Evolutionary conservation across 1,284 basidiomycete species (phyloP).

Genomic region (Ceratobasidium sp.): DNA sequence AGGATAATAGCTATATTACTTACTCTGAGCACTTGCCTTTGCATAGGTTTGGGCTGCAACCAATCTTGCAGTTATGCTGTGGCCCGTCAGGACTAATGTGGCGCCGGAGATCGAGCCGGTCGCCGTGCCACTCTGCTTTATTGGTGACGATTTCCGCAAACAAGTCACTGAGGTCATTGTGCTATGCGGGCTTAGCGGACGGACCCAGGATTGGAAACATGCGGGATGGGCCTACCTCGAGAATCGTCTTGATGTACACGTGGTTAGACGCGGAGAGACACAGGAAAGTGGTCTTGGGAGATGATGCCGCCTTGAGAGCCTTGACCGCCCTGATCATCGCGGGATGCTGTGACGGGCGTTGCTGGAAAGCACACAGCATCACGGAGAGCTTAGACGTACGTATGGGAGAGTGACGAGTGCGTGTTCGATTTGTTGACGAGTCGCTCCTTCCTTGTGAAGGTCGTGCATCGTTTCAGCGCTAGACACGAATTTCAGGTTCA

Average conservation of each 20-base stretch:
- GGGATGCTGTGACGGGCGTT: constrained; percentile 76
- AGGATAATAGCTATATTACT: neutral
- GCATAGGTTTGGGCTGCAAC: constrained; percentile 98
- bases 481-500: constrained; percentile 23
- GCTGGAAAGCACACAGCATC: constrained; percentile 4
- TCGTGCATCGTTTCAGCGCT: constrained; percentile 82
- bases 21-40: constrained; percentile 69
- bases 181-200: constrained; percentile 58
- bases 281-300: constrained; percentile 81
- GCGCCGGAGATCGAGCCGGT: constrained; percentile 81
- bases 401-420: constrained; percentile 87
- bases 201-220: constrained; percentile 15
- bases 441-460: constrained; percentile 73
- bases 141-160: constrained; percentile 94
- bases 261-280: constrained; percentile 95
- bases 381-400: constrained; percentile 63
- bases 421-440: constrained; percentile 78
- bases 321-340: constrained; percentile 93
- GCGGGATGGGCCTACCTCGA: constrained; percentile 65
- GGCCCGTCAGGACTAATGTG: constrained; percentile 78
- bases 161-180: constrained; percentile 75
- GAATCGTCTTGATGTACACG: constrained; percentile 90
- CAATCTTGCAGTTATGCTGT: constrained; percentile 87
- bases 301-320: constrained; percentile 70
- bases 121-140: constrained; percentile 83